phyloP scores from a whole-genome alignment of 2,329 filamentous ascomycete species.

The Aureobasidium sp. region DNA sequence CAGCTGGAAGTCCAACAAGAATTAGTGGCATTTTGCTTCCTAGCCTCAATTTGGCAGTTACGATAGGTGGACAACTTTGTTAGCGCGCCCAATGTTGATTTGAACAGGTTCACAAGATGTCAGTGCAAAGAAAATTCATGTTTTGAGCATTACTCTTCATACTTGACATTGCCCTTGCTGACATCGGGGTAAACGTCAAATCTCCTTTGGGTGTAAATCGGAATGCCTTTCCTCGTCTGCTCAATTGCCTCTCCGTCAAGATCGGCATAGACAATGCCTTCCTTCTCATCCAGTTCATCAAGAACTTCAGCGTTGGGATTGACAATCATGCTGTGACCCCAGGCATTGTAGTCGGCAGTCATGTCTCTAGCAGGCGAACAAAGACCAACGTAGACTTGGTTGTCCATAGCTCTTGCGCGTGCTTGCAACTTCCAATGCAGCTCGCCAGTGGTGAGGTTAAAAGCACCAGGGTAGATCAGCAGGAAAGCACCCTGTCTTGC shows the following conservation, averaged over 20 bases:
- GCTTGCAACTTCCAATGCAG: constrained; percentile 86
- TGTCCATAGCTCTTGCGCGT: constrained; percentile 79
- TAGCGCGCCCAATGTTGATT: too few relatives aligned
- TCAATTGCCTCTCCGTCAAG: constrained; percentile 62
- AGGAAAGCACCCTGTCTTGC: constrained; percentile 80
- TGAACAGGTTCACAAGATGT: too few relatives aligned
- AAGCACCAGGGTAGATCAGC: constrained; percentile 90
- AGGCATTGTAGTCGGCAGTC: constrained; percentile 74
- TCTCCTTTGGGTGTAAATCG: constrained; percentile 72
- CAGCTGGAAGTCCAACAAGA: not conserved
- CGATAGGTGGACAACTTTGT: not conserved
- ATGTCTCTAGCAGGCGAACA: constrained; percentile 85
- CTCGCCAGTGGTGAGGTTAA: constrained; percentile 88
- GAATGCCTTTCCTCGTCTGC: constrained; percentile 74
- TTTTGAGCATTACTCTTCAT: constrained; percentile 23
- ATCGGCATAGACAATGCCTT: constrained; percentile 69
- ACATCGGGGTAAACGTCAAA: constrained; percentile 97
- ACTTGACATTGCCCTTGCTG: constrained; percentile 48
- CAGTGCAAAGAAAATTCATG: too few relatives aligned
- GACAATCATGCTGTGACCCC: constrained; percentile 81
- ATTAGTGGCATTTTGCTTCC: too few relatives aligned
- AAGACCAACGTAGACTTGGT: constrained; percentile 87
- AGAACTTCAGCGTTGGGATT: constrained; percentile 84
- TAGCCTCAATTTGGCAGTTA: not conserved
- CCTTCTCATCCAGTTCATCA: constrained; percentile 67